These are phyloP conservation scores for Ceriops zippeliana DNA, from an alignment of 345 rosid genomes.

Conservation along the genomic window DNA sequence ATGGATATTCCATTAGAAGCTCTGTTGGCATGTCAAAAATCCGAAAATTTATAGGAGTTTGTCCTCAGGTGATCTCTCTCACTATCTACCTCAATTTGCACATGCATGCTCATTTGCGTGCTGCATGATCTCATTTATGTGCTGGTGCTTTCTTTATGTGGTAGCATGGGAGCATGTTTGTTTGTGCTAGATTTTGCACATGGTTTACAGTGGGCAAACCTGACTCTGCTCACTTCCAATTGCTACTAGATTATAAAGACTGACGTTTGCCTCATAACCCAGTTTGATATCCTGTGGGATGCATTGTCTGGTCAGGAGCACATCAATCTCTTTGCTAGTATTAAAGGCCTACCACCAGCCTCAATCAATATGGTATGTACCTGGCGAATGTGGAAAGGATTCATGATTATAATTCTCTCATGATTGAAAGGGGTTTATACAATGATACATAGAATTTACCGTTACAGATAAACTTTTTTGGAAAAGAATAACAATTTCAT, in stretches of 20 bases:
- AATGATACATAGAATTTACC: neutral
- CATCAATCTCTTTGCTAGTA: slow-evolving; percentile 72
- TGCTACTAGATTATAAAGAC: neutral
- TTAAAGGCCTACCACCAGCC: slow-evolving; percentile 69
- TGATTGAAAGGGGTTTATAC: neutral
- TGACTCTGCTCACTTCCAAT: neutral
- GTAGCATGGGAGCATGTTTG: neutral
- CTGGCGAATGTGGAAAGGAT: neutral
- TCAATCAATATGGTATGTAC: slow-evolving; percentile 56
- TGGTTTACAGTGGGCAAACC: neutral
- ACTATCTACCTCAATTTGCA: neutral
- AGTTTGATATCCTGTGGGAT: slow-evolving; percentile 96
- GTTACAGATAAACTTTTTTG: slow-evolving; percentile 3
- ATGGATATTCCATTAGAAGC: slow-evolving; percentile 69
- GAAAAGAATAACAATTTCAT: neutral
- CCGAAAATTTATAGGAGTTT: slow-evolving; percentile 72
- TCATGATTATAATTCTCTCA: neutral
- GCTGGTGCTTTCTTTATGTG: neutral
- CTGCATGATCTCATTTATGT: neutral
- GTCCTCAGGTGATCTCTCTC: slow-evolving; percentile 69
- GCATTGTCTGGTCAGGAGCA: slow-evolving; percentile 82
- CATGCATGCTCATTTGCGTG: neutral
- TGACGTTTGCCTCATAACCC: slow-evolving; percentile 13
- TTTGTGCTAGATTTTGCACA: neutral
- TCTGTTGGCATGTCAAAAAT: slow-evolving; percentile 85